These are phyloP conservation scores for Tetrahymena malaccensis DNA, from an alignment of 73 alveolate species.

Conservation along the genomic window DNA sequence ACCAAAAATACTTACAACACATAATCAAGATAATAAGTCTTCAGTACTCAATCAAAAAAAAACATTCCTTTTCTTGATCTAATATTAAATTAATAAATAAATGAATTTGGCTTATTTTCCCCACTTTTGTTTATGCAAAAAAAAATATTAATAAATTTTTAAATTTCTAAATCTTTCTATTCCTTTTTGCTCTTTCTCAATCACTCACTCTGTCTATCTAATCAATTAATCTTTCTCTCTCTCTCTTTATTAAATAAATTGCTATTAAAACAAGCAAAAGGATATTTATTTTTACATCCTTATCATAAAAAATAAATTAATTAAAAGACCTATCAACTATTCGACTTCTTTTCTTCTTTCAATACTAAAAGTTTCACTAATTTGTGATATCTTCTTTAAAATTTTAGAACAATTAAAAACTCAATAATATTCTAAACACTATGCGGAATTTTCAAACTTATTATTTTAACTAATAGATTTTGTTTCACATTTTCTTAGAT, in stretches of 20 bases:
- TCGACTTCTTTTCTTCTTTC: neutral
- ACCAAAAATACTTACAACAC: neutral
- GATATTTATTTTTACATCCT: neutral
- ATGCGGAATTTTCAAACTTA: neutral
- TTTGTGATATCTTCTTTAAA: neutral
- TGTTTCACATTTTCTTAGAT: neutral
- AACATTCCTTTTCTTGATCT: neutral
- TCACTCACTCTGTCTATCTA: no score
- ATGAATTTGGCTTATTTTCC: neutral
- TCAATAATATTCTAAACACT: neutral
- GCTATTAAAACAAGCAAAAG: no score
- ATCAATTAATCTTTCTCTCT: no score
- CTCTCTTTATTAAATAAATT: no score
- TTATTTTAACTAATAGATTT: no score
- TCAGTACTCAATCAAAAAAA: neutral
- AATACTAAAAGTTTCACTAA: neutral
- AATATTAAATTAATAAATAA: no score
- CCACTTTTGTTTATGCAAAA: neutral
- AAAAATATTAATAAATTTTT: no score
- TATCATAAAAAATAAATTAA: no score
- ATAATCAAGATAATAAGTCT: neutral
- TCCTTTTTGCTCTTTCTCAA: neutral
- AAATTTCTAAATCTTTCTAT: neutral
- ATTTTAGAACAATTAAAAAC: no score
- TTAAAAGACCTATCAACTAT: neutral